Evolutionary conservation across 1,284 basidiomycete species (phyloP).

Genomic region (Fomitiporia mediterranea): DNA sequence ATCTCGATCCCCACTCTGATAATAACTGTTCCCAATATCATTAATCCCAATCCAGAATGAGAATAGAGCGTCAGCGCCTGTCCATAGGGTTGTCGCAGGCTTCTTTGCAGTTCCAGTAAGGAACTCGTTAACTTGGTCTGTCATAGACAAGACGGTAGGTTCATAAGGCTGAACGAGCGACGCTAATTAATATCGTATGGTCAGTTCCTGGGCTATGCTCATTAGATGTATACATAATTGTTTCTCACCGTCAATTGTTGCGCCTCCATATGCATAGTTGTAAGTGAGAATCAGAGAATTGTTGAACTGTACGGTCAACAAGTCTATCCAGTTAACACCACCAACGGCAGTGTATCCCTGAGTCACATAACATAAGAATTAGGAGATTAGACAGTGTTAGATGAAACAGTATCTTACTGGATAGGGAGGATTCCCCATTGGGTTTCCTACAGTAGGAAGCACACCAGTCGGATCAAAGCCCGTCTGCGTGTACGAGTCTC

Average conservation of each 20-base stretch:
- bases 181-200: neutral
- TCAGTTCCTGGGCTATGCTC: too few species aligned
- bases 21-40: constrained; percentile 54
- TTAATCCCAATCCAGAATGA: constrained; percentile 61
- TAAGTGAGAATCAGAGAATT: constrained; percentile 49
- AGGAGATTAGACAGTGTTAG: constrained; percentile 1
- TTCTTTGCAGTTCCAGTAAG: constrained; percentile 38
- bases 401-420: constrained; percentile 29
- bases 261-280: constrained; percentile 59
- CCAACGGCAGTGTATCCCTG: constrained; percentile 50
- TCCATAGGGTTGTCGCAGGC: constrained; percentile 48
- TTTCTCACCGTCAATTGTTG: constrained; percentile 44
- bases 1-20: constrained; percentile 38
- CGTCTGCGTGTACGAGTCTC: constrained; percentile 57
- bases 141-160: constrained; percentile 46
- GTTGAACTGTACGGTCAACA: constrained; percentile 46
- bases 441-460: constrained; percentile 43
- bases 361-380: neutral
- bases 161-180: constrained; percentile 35
- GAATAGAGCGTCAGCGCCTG: constrained; percentile 46
- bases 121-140: constrained; percentile 54
- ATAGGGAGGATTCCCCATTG: constrained; percentile 54
- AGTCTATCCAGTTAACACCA: constrained; percentile 56
- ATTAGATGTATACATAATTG: neutral
- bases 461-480: constrained; percentile 40